phyloP scores from a whole-genome alignment of 2,329 filamentous ascomycete genomes.

The Didymella sp. region DNA sequence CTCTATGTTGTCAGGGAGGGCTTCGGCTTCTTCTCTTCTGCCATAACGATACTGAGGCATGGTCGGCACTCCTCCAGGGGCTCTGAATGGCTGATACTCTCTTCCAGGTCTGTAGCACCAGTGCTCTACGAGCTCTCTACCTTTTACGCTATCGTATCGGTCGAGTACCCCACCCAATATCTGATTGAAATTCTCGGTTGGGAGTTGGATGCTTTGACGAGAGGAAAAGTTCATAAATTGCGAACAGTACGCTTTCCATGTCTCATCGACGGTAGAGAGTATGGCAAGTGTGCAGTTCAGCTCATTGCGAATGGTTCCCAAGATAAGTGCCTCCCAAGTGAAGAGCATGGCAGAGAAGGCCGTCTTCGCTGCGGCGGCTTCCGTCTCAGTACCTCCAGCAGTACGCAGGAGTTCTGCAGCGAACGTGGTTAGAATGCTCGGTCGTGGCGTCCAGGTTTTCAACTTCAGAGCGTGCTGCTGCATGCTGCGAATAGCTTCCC shows the following conservation, averaged over 20 bases:
- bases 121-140: conserved; percentile 55
- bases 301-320: conserved; percentile 35
- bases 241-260: conserved; percentile 41
- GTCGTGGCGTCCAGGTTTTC: conserved; percentile 34
- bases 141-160: conserved; percentile 56
- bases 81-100: conserved; percentile 34
- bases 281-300: conserved; percentile 43
- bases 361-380: conserved; percentile 24
- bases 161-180: conserved; percentile 63
- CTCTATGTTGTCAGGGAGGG: conserved; percentile 40
- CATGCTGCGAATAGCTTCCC: conserved; percentile 51
- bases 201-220: conserved; percentile 36
- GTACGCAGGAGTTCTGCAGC: conserved; percentile 40
- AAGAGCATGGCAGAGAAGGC: conserved; percentile 42
- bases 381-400: conserved; percentile 23
- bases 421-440: conserved; percentile 42
- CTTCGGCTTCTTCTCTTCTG: conserved; percentile 33
- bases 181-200: conserved; percentile 56
- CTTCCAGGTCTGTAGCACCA: conserved; percentile 51
- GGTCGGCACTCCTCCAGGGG: conserved; percentile 43
- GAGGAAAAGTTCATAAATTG: conserved; percentile 40
- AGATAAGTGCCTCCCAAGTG: conserved; percentile 38
- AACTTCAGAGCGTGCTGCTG: conserved; percentile 41
- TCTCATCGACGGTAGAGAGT: conserved; percentile 36
- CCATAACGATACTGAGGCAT: conserved; percentile 40